Evolutionary conservation across 495 filamentous ascomycete species (phyloP).

Genomic region (Penicillium ochrochloron): DNA sequence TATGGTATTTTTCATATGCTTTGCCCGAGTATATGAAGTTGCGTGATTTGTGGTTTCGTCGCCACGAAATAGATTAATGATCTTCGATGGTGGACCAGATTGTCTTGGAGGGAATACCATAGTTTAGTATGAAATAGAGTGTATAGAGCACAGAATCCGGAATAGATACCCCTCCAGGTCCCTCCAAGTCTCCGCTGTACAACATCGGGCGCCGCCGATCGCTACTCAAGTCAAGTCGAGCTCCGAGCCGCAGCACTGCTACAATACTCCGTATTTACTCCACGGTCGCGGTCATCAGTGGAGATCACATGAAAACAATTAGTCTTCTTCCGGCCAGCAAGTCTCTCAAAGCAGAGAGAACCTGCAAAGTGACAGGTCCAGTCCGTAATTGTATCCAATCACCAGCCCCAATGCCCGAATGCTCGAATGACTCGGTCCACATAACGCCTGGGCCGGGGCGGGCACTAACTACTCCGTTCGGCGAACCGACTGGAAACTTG

Average conservation of each 20-base stretch:
- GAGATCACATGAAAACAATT: conserved; percentile 1
- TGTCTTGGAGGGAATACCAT: no score
- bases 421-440: neutral
- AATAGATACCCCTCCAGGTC: neutral
- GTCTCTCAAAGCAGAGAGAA: neutral
- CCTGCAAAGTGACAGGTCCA: conserved; percentile 7
- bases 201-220: conserved; percentile 17
- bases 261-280: neutral
- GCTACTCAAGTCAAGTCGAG: conserved; percentile 18
- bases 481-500: conserved; percentile 1
- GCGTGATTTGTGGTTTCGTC: neutral
- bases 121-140: neutral
- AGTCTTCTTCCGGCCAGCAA: neutral
- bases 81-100: neutral
- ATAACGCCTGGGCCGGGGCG: neutral
- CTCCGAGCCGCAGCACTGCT: conserved; percentile 16
- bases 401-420: neutral
- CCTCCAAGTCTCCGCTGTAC: neutral
- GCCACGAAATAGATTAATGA: conserved; percentile 5
- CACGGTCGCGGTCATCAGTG: neutral
- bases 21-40: neutral
- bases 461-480: conserved; percentile 5
- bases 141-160: neutral
- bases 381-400: neutral
- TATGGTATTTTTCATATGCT: neutral